Percentiles rank a stretch among this genome's conserved stretches.
Conservation (phyloP, 495 filamentous ascomycete genomes). For the Hyaloscypha variabilis region DNA sequence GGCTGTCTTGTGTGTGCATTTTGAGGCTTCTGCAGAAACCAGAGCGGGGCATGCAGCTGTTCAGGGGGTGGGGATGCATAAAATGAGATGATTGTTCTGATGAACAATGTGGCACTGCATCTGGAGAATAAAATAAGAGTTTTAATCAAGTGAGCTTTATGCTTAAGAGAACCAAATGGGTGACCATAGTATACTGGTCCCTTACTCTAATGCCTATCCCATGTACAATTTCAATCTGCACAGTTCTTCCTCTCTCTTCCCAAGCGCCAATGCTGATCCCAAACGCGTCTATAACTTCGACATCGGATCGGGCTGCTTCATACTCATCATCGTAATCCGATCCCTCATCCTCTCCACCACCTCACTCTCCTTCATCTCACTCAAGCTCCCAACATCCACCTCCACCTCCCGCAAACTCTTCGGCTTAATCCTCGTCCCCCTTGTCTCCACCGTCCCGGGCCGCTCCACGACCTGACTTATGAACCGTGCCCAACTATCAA, state of each 20-base stretch:
- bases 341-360: slow-evolving; percentile 50
- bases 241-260: not conserved
- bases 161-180: not conserved
- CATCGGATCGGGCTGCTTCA: slow-evolving; percentile 40
- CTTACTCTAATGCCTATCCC: not conserved
- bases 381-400: slow-evolving; percentile 54
- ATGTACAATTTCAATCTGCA: not conserved
- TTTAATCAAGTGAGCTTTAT: not conserved
- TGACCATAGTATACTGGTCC: not conserved
- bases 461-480: slow-evolving; percentile 45
- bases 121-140: not conserved
- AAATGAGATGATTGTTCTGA: slow-evolving; percentile 7
- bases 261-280: not conserved
- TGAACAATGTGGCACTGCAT: not conserved
- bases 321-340: slow-evolving; percentile 46
- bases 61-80: not conserved
- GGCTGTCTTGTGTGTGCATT: slow-evolving; percentile 5
- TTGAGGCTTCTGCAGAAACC: not conserved
- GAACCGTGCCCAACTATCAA: slow-evolving; percentile 62
- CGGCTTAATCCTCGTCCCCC: slow-evolving; percentile 55
- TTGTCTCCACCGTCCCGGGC: slow-evolving; percentile 42
- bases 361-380: slow-evolving; percentile 54
- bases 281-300: slow-evolving; percentile 47
- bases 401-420: slow-evolving; percentile 54
- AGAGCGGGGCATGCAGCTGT: not conserved